phyloP scores from a whole-genome alignment of 805 yeast genomes.

The Suhomyces emberorum region DNA sequence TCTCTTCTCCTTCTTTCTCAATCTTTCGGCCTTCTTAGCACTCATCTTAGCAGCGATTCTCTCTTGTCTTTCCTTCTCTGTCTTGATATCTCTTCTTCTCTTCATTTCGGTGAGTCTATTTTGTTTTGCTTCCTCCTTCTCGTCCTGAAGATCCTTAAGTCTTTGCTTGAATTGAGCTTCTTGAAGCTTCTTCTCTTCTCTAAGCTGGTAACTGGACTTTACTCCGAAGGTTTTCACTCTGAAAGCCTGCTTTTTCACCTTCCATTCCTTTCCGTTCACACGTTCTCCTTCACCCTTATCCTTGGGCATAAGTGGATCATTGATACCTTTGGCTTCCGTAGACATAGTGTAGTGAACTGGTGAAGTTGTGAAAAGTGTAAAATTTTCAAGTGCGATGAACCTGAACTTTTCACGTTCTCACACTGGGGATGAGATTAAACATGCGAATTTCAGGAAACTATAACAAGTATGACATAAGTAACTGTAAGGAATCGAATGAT shows the following conservation, averaged over 20 bases:
- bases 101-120: constrained; percentile 55
- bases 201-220: constrained; percentile 57
- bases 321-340: constrained; percentile 26
- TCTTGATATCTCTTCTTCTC: constrained; percentile 77
- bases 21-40: constrained; percentile 84
- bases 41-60: constrained; percentile 83
- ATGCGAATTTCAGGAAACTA: too few species aligned
- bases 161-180: constrained; percentile 67
- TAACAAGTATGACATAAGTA: too few species aligned
- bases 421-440: too few species aligned
- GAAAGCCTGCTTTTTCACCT: constrained; percentile 62
- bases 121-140: constrained; percentile 60
- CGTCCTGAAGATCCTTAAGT: constrained; percentile 71
- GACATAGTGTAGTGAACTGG: constrained; percentile 17
- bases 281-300: constrained; percentile 45
- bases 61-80: constrained; percentile 85
- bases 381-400: neutral
- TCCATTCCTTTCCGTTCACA: constrained; percentile 74
- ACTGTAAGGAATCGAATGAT: too few species aligned
- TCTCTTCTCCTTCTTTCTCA: constrained; percentile 90
- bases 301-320: constrained; percentile 31
- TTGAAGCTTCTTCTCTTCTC: constrained; percentile 62
- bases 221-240: constrained; percentile 63
- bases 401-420: too few species aligned
- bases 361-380: too few species aligned